These are phyloP conservation scores for Aegilops bicornis DNA, from an alignment of 176 grass and related monocot species.

Conservation along the genomic window DNA sequence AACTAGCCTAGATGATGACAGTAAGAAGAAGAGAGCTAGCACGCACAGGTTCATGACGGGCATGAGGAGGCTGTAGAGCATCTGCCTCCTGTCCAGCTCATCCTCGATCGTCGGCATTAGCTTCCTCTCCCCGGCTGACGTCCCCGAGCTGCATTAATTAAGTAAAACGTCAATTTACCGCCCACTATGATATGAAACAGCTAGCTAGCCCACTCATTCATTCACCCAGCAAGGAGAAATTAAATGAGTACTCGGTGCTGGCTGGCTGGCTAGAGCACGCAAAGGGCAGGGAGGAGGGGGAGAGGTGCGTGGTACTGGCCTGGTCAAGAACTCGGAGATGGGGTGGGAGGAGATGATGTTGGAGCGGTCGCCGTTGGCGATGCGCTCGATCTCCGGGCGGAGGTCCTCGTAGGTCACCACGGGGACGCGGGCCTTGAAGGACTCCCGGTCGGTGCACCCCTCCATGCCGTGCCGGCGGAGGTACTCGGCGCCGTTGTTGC, in stretches of 20 bases:
- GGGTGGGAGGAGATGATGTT: slow-evolving; percentile 77
- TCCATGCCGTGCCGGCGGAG: slow-evolving; percentile 66
- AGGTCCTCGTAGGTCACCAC: slow-evolving; percentile 89
- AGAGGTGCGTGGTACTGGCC: slow-evolving; percentile 28
- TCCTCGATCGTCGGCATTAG: slow-evolving; percentile 93
- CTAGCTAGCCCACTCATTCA: background rate
- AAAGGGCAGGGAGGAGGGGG: background rate
- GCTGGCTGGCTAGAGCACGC: background rate
- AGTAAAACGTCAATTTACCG: slow-evolving; percentile 26
- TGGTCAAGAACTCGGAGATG: slow-evolving; percentile 95
- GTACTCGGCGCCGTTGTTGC: slow-evolving; percentile 85
- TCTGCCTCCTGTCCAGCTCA: slow-evolving; percentile 72
- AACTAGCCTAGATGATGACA: background rate
- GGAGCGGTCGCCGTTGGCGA: slow-evolving; percentile 92
- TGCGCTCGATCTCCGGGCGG: slow-evolving; percentile 80
- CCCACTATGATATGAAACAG: slow-evolving; percentile 18
- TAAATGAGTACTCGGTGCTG: background rate
- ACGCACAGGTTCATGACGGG: slow-evolving; percentile 93
- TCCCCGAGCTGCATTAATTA: slow-evolving; percentile 71
- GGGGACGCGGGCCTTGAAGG: slow-evolving; percentile 74
- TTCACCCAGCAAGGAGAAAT: background rate
- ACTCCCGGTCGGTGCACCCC: slow-evolving; percentile 49
- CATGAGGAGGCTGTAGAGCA: slow-evolving; percentile 92
- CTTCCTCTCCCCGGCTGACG: slow-evolving; percentile 96
- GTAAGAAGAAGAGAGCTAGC: background rate